These are phyloP conservation scores for Suillus americanus DNA, from an alignment of 768 basidiomycete species.

Conservation along the genomic window DNA sequence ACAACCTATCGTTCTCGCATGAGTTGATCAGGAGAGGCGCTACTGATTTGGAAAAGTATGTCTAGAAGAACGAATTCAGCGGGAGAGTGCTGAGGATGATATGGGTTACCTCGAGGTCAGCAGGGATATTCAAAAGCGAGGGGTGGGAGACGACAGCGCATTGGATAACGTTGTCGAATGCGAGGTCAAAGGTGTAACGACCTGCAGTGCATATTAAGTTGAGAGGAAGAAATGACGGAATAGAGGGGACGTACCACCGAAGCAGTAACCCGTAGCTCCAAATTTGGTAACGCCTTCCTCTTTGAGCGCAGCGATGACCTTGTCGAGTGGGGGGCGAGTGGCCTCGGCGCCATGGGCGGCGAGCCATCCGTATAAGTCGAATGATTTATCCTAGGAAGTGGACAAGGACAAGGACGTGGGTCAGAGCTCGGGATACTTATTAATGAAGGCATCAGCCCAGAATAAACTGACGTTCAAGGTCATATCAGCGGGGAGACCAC, in stretches of 20 bases:
- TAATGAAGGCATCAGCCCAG: not conserved
- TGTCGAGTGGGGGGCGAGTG: slow-evolving; percentile 37
- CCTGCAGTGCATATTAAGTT: slow-evolving; percentile 24
- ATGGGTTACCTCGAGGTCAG: slow-evolving; percentile 56
- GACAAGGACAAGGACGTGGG: not conserved
- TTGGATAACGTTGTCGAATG: slow-evolving; percentile 51
- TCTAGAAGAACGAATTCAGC: slow-evolving; percentile 33
- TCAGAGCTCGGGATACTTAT: not conserved
- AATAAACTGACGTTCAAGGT: slow-evolving; percentile 11
- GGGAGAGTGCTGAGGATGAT: not conserved
- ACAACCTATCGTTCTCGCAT: slow-evolving; percentile 51
- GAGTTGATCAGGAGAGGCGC: slow-evolving; percentile 69
- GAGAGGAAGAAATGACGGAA: not conserved
- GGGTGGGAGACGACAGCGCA: slow-evolving; percentile 58
- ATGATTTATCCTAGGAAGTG: slow-evolving; percentile 22
- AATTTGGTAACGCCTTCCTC: slow-evolving; percentile 38
- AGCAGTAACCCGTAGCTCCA: slow-evolving; percentile 44
- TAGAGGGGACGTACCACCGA: slow-evolving; percentile 28
- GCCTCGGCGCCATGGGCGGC: slow-evolving; percentile 36
- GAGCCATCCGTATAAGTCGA: slow-evolving; percentile 46
- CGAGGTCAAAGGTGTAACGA: slow-evolving; percentile 62
- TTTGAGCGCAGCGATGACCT: slow-evolving; percentile 37
- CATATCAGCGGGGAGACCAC: slow-evolving; percentile 27
- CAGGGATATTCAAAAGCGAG: slow-evolving; percentile 56
- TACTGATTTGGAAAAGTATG: slow-evolving; percentile 43